Evolutionary conservation across 495 filamentous ascomycete genomes (phyloP).

Genomic region (Xylaria nigripes): DNA sequence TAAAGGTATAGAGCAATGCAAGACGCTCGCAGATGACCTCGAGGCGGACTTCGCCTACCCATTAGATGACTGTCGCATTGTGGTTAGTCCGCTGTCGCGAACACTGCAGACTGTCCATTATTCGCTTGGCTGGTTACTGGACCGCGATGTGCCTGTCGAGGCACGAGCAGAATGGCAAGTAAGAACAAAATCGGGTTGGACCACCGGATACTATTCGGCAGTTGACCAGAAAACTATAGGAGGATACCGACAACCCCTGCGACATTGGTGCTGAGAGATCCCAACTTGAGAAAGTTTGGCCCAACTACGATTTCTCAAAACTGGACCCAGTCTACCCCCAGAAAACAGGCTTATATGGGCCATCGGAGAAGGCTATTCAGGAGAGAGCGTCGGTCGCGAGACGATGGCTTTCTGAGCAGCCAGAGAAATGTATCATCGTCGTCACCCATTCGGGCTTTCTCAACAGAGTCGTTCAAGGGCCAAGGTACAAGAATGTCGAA

Average conservation of each 20-base stretch:
- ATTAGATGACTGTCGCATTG: constrained; percentile 36
- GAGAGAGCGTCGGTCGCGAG: constrained; percentile 34
- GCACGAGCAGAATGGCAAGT: constrained; percentile 45
- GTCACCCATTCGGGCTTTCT: constrained; percentile 46
- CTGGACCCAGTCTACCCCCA: constrained; percentile 41
- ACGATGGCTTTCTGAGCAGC: constrained; percentile 34
- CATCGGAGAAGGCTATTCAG: constrained; percentile 30
- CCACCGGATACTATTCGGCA: neutral
- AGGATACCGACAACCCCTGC: constrained; percentile 47
- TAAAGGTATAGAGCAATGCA: constrained; percentile 19
- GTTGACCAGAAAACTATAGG: constrained; percentile 19
- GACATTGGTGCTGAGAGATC: constrained; percentile 36
- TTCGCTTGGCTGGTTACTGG: constrained; percentile 38
- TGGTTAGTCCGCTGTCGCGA: constrained; percentile 42
- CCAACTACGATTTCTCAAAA: constrained; percentile 36
- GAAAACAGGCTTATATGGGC: constrained; percentile 41
- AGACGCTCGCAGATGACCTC: constrained; percentile 15
- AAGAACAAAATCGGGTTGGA: constrained; percentile 6
- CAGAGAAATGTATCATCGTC: constrained; percentile 46
- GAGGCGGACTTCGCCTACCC: constrained; percentile 25
- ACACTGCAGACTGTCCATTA: constrained; percentile 41
- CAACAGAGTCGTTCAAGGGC: constrained; percentile 27
- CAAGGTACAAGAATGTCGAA: constrained; percentile 40
- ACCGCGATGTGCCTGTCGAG: constrained; percentile 32
- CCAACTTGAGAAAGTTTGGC: constrained; percentile 33